Evolutionary conservation across 83 land plant genomes (phyloP).

Genomic region (Picea mariana): DNA sequence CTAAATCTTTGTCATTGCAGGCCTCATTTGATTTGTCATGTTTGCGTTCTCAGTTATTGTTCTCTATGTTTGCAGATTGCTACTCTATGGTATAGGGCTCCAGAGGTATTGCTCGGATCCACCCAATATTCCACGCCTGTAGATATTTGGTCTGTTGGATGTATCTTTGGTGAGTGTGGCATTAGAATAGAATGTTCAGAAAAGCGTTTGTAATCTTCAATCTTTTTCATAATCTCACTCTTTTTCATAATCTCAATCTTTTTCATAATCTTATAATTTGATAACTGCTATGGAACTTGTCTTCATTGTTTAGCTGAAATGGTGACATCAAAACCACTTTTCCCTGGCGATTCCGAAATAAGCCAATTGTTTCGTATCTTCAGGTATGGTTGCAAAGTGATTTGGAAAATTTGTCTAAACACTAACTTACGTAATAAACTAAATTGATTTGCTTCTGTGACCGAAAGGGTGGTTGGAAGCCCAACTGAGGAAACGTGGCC

Average conservation of each 20-base stretch:
- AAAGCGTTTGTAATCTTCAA: too few relatives aligned
- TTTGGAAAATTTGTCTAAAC: background rate
- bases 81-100: slow-evolving; percentile 96
- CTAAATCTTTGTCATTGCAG: background rate
- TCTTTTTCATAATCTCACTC: too few relatives aligned
- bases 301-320: slow-evolving; percentile 64
- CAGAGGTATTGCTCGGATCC: slow-evolving; percentile 88
- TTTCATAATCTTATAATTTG: too few relatives aligned
- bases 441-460: background rate
- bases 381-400: slow-evolving; percentile 26
- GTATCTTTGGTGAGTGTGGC: slow-evolving; percentile 74
- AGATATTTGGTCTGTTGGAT: slow-evolving; percentile 98
- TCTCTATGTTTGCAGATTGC: slow-evolving; percentile 54
- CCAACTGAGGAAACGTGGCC: slow-evolving; percentile 72
- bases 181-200: background rate
- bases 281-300: background rate
- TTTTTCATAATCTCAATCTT: too few relatives aligned
- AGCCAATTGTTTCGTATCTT: slow-evolving; percentile 38
- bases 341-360: slow-evolving; percentile 93
- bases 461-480: slow-evolving; percentile 53
- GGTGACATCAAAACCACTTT: slow-evolving; percentile 76
- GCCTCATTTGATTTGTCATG: background rate
- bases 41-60: background rate
- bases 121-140: slow-evolving; percentile 89
- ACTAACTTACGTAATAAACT: background rate